phyloP scores from a whole-genome alignment of 2,329 filamentous ascomycete genomes.

The Ilyonectria destructans region DNA sequence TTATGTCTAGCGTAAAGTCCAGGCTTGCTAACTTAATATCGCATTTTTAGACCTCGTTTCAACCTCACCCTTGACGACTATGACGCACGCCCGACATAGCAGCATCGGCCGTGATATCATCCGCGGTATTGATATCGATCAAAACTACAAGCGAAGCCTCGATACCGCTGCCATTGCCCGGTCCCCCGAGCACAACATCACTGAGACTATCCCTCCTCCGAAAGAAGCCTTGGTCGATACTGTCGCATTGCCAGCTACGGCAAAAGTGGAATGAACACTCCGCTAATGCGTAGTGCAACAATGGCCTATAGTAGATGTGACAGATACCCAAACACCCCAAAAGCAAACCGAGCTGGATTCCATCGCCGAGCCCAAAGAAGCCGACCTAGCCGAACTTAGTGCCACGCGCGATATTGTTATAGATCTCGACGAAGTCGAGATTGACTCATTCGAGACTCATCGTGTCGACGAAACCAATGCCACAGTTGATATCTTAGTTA shows the following conservation, averaged over 20 bases:
- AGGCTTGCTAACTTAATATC: conserved; percentile 13
- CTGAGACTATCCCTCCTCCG: too few species aligned
- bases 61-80: conserved; percentile 35
- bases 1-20: background rate
- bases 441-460: conserved; percentile 42
- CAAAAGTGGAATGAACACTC: too few species aligned
- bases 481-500: conserved; percentile 46
- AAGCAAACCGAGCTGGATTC: background rate
- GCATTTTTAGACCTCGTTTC: conserved; percentile 43
- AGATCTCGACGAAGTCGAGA: conserved; percentile 41
- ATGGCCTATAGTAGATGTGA: too few species aligned
- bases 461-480: conserved; percentile 42
- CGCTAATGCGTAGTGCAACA: too few species aligned
- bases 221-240: too few species aligned
- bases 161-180: too few species aligned
- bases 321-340: too few species aligned
- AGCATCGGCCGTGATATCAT: conserved; percentile 5
- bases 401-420: conserved; percentile 17
- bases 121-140: conserved; percentile 2
- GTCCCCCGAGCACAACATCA: too few species aligned
- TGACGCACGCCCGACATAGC: conserved; percentile 13
- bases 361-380: background rate
- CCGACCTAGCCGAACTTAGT: background rate
- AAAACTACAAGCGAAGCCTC: too few species aligned
- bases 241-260: too few species aligned